phyloP scores from a whole-genome alignment of 179 eudicot species.

The Vitellaria paradoxa region DNA sequence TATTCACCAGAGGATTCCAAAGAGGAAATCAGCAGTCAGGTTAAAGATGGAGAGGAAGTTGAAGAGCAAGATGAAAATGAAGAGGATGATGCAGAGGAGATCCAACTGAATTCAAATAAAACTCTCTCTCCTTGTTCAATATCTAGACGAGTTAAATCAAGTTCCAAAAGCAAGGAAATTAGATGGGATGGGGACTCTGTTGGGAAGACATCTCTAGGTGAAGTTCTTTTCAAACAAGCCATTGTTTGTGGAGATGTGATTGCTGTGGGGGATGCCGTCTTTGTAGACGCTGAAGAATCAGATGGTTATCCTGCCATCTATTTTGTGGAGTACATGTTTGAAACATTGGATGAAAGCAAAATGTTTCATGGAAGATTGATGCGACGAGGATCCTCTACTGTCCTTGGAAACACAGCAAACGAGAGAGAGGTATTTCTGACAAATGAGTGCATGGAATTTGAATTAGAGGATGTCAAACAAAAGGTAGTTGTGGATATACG shows the following conservation, averaged over 20 bases:
- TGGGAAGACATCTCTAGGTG: conserved; percentile 34
- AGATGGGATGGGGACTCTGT: conserved; percentile 61
- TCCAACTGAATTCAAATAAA: conserved; percentile 24
- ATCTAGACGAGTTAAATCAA: conserved; percentile 31
- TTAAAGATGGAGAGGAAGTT: conserved; percentile 49
- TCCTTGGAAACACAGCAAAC: conserved; percentile 63
- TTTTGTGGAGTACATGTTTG: conserved; percentile 78
- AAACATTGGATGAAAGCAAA: conserved; percentile 52
- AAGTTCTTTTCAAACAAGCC: conserved; percentile 41
- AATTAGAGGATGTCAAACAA: conserved; percentile 50
- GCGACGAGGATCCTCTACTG: conserved; percentile 67
- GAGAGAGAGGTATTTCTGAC: conserved; percentile 83
- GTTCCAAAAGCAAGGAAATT: conserved; percentile 31
- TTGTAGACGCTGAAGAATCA: conserved; percentile 43
- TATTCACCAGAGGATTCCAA: conserved; percentile 60
- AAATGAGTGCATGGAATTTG: conserved; percentile 62
- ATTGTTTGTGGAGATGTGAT: conserved; percentile 45
- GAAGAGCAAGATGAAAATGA: conserved; percentile 51
- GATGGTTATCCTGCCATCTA: conserved; percentile 42
- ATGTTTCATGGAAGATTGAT: conserved; percentile 74
- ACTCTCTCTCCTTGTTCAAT: conserved; percentile 25
- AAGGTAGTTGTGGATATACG: conserved; percentile 47
- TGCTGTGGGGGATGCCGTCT: conserved; percentile 53
- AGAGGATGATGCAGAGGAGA: conserved; percentile 59
- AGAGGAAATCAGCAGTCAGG: conserved; percentile 33